Percentiles rank a stretch among this genome's conserved stretches.
Evolutionary conservation across 768 basidiomycete species (phyloP).

Genomic region (Agrocybe chaxingu): DNA sequence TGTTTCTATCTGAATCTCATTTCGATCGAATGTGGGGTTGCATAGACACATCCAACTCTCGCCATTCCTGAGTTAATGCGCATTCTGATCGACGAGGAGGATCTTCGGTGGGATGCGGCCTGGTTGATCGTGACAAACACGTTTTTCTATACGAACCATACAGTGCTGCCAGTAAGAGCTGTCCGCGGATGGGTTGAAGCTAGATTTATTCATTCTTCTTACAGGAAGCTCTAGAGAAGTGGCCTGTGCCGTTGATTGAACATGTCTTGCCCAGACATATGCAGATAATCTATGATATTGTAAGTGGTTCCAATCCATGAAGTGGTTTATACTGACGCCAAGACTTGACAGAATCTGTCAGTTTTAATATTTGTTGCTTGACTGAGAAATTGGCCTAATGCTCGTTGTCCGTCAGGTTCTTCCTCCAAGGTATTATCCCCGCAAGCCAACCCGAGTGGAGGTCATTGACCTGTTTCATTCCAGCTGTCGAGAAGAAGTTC

Average conservation of each 20-base stretch:
- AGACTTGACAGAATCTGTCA: conserved; percentile 44
- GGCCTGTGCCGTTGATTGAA: conserved; percentile 86
- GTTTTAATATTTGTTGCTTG: conserved; percentile 11
- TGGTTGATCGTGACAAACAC: conserved; percentile 89
- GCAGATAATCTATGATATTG: conserved; percentile 91
- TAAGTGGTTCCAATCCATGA: conserved; percentile 24
- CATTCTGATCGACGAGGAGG: conserved; percentile 89
- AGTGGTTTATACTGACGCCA: background rate
- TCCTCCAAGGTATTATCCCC: conserved; percentile 57
- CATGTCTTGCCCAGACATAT: conserved; percentile 84
- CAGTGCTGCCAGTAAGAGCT: conserved; percentile 73
- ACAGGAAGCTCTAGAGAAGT: conserved; percentile 85
- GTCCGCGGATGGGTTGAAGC: background rate
- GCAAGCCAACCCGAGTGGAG: background rate
- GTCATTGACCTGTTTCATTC: background rate
- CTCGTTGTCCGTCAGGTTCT: conserved; percentile 35
- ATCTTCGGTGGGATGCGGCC: conserved; percentile 75
- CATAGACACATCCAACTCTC: conserved; percentile 88
- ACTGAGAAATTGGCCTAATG: background rate
- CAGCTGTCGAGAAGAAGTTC: conserved; percentile 85
- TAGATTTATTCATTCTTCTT: background rate
- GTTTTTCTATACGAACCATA: conserved; percentile 96
- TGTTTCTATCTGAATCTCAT: background rate
- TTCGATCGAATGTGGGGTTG: conserved; percentile 1
- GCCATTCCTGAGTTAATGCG: conserved; percentile 96